Evolutionary conservation across 2,329 filamentous ascomycete species (phyloP).

Genomic region (Ophiostoma quercus): DNA sequence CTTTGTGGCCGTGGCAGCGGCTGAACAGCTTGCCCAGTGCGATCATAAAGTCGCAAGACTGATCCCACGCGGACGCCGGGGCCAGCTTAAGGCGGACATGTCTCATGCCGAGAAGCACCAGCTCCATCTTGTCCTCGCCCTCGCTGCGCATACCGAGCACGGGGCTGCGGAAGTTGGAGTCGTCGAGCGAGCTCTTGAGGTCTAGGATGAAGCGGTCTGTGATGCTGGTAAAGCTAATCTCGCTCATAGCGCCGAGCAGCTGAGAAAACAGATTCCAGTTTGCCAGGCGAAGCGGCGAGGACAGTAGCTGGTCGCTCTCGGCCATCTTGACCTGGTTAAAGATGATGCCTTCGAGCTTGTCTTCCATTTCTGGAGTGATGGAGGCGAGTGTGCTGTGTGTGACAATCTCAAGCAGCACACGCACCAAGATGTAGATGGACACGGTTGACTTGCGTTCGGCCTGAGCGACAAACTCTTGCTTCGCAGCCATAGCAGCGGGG

Average conservation of each 20-base stretch:
- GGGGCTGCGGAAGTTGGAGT: constrained; percentile 65
- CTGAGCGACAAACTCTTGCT: constrained; percentile 68
- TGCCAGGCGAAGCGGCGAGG: constrained; percentile 77
- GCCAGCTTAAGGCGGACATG: constrained; percentile 73
- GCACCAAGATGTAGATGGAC: constrained; percentile 91
- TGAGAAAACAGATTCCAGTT: constrained; percentile 96
- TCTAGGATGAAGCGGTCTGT: constrained; percentile 76
- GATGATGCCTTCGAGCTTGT: constrained; percentile 90
- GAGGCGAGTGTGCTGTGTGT: constrained; percentile 76
- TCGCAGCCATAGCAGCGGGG: constrained; percentile 40
- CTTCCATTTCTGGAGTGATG: constrained; percentile 86
- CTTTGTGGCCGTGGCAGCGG: constrained; percentile 76
- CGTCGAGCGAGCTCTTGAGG: constrained; percentile 70
- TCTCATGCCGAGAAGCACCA: constrained; percentile 87
- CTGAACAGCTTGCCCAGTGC: constrained; percentile 76
- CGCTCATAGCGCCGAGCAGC: constrained; percentile 92
- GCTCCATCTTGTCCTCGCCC: constrained; percentile 73
- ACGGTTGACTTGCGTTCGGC: constrained; percentile 87
- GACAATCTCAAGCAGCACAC: constrained; percentile 90
- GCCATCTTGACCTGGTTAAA: constrained; percentile 91
- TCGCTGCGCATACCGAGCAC: constrained; percentile 54
- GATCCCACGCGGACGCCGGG: constrained; percentile 71
- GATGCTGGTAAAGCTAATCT: constrained; percentile 81
- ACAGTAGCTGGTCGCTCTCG: constrained; percentile 71
- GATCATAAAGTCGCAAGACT: constrained; percentile 83